Conservation (phyloP, 768 basidiomycete species). For the Cystobasidium ongulense region DNA sequence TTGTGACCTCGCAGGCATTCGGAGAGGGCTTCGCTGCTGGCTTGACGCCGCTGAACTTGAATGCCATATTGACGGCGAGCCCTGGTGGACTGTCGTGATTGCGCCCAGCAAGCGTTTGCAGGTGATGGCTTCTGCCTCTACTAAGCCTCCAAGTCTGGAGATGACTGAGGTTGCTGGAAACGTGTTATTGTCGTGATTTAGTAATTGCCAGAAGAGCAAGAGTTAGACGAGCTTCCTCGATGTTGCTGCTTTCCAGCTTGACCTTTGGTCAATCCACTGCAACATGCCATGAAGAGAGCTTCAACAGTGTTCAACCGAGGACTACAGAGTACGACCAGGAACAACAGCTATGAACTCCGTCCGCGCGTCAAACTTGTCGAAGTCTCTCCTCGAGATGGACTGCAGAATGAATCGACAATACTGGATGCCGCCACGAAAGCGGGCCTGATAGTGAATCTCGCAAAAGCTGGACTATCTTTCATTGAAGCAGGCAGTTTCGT, state of each 20-base stretch:
- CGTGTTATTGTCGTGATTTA: neutral
- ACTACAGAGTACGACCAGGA: neutral
- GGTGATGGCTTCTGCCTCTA: neutral
- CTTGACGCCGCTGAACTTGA: neutral
- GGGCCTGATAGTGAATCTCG: constrained; percentile 26
- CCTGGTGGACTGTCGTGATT: neutral
- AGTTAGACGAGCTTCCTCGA: neutral
- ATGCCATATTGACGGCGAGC: neutral
- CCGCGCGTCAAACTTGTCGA: constrained; percentile 18
- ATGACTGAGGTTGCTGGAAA: neutral
- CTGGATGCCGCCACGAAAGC: constrained; percentile 26
- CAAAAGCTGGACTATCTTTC: neutral
- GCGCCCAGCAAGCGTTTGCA: neutral
- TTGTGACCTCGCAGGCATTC: neutral
- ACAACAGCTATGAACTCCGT: neutral
- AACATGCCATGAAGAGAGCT: neutral
- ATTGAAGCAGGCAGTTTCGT: constrained; percentile 34
- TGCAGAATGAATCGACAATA: constrained; percentile 30
- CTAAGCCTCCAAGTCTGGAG: neutral
- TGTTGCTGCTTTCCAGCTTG: neutral
- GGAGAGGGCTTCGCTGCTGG: neutral
- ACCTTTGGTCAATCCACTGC: neutral
- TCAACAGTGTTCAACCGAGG: neutral
- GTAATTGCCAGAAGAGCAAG: neutral
- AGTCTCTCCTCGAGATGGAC: constrained; percentile 31